Evolutionary conservation across 176 grass and related monocot species (phyloP), one percentile per base, ranked within the genome.

Genomic region (Zoysia japonica): DNA sequence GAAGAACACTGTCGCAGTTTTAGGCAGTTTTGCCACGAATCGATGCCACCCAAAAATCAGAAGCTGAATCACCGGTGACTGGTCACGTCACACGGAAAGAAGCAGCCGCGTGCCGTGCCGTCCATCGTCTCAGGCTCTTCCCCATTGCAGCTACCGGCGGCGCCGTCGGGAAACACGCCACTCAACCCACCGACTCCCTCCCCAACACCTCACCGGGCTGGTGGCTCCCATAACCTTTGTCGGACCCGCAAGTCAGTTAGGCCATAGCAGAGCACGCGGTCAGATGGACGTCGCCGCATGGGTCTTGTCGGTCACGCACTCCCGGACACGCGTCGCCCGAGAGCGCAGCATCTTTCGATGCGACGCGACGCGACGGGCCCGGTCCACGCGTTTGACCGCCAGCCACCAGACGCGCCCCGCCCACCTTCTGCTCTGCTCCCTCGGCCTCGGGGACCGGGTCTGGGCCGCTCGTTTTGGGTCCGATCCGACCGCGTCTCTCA

Each of bases 281-380:
- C 28, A 28, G 28, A 28, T 28, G 28, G 28, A 28, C 28, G 28
- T 28, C 28, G 28, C 28, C 28, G 28, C 28, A 28, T 28, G 28
- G 28, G 28, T 85, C 17, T 68, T 63, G 15, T 2, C 42, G 68
- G 67, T 74, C 76, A 78, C 76, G 76, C 76, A 17, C 76, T 61
- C 17, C 56, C 53, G 11, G 5, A 1, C 11, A n/a, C 80, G 14
- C 80, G 7, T 61, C 45, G 80, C 61, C 81, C 75, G 45, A 88
- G 80, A 20, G 15, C 11, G 11, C 80, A 16, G 54, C 16, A 5
- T 55, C 59, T 84, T 76, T 84, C 56, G 40, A 49, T 47, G 76
- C 70, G 86, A 76, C 75, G 72, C 8, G 70, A 68, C 61, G 59
- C 68, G 68, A 16, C 8, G 47, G 9, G 35, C 28, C 2, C 38